Conservation (phyloP, 1,284 basidiomycete species). For the Golubevia sp. region DNA sequence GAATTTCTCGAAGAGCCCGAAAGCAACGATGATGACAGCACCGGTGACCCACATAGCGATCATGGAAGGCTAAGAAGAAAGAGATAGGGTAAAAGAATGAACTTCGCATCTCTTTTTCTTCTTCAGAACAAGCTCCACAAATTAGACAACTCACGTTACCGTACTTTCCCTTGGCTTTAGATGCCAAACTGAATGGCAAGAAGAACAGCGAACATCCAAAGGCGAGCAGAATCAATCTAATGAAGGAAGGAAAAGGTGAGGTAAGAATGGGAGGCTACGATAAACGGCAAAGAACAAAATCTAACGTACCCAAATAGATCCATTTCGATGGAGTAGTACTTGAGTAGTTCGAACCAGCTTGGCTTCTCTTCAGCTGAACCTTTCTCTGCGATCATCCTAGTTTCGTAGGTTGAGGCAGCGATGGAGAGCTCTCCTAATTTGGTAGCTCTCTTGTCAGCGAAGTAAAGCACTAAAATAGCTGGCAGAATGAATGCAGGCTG, state of each 20-base stretch:
- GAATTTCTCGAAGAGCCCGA: conserved; percentile 17
- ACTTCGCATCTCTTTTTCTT: background rate
- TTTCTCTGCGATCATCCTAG: conserved; percentile 4
- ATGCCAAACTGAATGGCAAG: conserved; percentile 22
- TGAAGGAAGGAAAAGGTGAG: too few species aligned
- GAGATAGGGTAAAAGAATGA: background rate
- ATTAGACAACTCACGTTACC: conserved; percentile 4
- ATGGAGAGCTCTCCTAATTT: conserved; percentile 44
- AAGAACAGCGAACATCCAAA: conserved; percentile 20
- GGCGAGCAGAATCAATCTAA: conserved; percentile 17
- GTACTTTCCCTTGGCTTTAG: conserved; percentile 15
- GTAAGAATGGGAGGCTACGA: too few species aligned
- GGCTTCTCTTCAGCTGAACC: conserved; percentile 1
- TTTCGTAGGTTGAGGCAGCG: conserved; percentile 14
- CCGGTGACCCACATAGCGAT: conserved; percentile 33
- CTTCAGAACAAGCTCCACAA: background rate
- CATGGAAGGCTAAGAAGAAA: conserved; percentile 13
- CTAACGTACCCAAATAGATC: conserved; percentile 18
- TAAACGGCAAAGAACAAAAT: too few species aligned
- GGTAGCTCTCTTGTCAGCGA: conserved; percentile 59
- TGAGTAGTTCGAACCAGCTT: conserved; percentile 4
- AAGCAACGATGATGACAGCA: conserved; percentile 16
- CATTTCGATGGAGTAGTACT: conserved; percentile 13
- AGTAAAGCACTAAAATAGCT: conserved; percentile 57
- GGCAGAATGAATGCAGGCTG: conserved; percentile 24